These are phyloP conservation scores for Phytopythium helicoides DNA, from an alignment of 352 stramenopile species.

Conservation along the genomic window DNA sequence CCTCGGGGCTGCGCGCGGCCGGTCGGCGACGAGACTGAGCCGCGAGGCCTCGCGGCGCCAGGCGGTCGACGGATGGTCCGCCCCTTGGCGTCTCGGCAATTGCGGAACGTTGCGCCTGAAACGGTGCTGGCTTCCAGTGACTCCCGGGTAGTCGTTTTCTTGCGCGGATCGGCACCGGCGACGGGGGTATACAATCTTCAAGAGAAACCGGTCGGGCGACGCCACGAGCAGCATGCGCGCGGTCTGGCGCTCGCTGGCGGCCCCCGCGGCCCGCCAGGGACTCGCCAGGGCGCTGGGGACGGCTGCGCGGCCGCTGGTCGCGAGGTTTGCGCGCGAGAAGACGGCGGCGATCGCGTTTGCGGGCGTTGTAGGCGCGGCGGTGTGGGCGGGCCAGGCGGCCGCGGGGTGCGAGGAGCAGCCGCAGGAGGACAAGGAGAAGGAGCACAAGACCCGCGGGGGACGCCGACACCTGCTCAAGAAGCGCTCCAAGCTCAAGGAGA, in stretches of 20 bases:
- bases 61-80: too few species aligned
- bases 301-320: too few species aligned
- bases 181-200: too few species aligned
- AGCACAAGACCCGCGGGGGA: conserved; percentile 15
- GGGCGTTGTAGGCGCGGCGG: neutral
- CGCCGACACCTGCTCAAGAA: conserved; percentile 56
- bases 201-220: too few species aligned
- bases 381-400: neutral
- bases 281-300: too few species aligned
- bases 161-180: neutral
- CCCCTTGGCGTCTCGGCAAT: neutral
- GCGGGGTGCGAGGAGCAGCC: conserved; percentile 4
- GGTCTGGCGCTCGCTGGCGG: conserved; percentile 3
- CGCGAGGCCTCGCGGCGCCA: too few species aligned
- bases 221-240: conserved; percentile 11
- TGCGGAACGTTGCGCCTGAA: too few species aligned
- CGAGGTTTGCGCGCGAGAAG: too few species aligned
- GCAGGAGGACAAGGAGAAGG: conserved; percentile 8
- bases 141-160: neutral
- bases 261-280: too few species aligned
- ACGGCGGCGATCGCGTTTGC: too few species aligned
- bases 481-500: conserved; percentile 54
- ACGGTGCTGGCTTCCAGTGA: too few species aligned
- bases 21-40: too few species aligned
- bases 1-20: conserved; percentile 1